phyloP scores from a whole-genome alignment of 495 filamentous ascomycete genomes.

The Aspergillus sparsus region DNA sequence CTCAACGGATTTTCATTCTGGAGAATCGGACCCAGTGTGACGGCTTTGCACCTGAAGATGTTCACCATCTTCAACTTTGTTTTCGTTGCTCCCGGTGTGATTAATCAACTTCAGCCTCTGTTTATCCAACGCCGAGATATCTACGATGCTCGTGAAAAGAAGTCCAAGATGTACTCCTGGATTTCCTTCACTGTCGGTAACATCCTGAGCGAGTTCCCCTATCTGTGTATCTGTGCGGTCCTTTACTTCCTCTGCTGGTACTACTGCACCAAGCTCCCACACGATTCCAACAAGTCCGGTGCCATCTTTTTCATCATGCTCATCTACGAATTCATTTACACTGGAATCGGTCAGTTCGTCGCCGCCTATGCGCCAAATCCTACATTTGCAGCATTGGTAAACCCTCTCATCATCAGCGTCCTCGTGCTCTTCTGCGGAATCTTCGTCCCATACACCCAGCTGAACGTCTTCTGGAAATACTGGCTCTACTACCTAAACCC shows the following conservation, averaged over 20 bases:
- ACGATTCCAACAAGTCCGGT: conserved; percentile 46
- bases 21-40: conserved; percentile 35
- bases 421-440: conserved; percentile 57
- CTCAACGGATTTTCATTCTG: conserved; percentile 49
- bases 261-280: conserved; percentile 45
- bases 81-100: conserved; percentile 50
- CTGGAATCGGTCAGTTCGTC: conserved; percentile 61
- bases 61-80: conserved; percentile 55
- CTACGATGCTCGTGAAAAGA: conserved; percentile 55
- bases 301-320: conserved; percentile 58
- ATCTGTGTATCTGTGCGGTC: conserved; percentile 50
- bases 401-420: conserved; percentile 58
- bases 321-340: conserved; percentile 56
- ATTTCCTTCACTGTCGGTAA: conserved; percentile 51
- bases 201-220: conserved; percentile 55
- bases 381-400: conserved; percentile 53
- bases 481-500: conserved; percentile 74
- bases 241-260: conserved; percentile 57
- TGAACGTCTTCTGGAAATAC: conserved; percentile 63
- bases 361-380: conserved; percentile 61
- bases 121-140: conserved; percentile 55
- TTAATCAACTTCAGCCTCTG: conserved; percentile 54
- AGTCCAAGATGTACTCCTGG: conserved; percentile 59
- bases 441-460: conserved; percentile 40
- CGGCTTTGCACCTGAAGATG: conserved; percentile 35